Evolutionary conservation across 176 grass and related monocot species (phyloP).

Genomic region (Oryza longistaminata): DNA sequence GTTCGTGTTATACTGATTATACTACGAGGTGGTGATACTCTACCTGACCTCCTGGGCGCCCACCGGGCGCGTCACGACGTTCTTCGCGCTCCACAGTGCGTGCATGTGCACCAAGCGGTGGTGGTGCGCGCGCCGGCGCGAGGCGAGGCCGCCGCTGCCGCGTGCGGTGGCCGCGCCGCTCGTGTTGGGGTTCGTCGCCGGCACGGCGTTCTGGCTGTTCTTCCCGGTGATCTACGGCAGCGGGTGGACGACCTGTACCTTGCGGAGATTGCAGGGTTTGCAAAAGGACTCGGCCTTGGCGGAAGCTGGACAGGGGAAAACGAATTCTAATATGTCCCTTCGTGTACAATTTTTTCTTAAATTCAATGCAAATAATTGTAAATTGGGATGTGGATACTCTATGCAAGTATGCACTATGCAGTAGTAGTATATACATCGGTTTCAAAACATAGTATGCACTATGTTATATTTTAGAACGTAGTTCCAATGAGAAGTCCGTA

Average conservation of each 20-base stretch:
- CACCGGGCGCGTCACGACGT: slow-evolving; percentile 37
- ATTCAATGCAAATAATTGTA: too few species aligned
- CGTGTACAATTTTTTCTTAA: too few species aligned
- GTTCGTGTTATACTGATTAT: too few species aligned
- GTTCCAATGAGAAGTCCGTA: not conserved
- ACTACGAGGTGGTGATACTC: slow-evolving; percentile 44
- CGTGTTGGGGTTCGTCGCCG: slow-evolving; percentile 32
- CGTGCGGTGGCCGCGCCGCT: not conserved
- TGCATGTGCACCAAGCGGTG: slow-evolving; percentile 36
- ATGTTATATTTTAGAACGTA: too few species aligned
- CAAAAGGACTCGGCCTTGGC: too few species aligned
- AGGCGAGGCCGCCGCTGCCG: slow-evolving; percentile 18
- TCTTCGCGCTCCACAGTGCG: slow-evolving; percentile 52
- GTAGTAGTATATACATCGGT: too few species aligned
- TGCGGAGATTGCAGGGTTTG: too few species aligned
- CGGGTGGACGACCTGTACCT: slow-evolving; percentile 21
- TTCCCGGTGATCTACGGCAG: slow-evolving; percentile 29
- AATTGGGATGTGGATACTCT: too few species aligned
- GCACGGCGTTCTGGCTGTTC: slow-evolving; percentile 44
- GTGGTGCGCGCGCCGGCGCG: not conserved
- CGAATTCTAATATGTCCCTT: too few species aligned
- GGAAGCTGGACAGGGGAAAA: too few species aligned
- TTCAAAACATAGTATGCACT: too few species aligned
- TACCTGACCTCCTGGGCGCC: slow-evolving; percentile 23
- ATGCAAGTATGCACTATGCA: too few species aligned